A percentile compares a stretch with the other conserved stretches of the same genome.
Evolutionary conservation across 352 stramenopile genomes (phyloP).

Genomic region (Blastocystis sp.): DNA sequence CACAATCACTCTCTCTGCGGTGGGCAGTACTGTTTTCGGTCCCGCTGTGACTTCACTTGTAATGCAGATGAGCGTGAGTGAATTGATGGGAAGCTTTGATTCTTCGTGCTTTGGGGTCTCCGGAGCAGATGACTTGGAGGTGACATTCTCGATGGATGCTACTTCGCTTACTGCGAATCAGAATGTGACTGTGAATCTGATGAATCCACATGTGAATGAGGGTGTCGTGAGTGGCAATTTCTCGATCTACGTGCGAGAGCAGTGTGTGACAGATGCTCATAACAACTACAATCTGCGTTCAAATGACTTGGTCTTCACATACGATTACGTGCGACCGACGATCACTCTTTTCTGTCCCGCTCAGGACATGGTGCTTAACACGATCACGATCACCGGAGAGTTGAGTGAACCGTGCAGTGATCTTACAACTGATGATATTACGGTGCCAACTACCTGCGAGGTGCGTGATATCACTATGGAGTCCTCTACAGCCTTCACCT

Average conservation of each 20-base stretch:
- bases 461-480: background rate
- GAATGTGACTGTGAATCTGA: background rate
- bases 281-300: slow-evolving; percentile 34
- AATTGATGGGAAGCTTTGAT: background rate
- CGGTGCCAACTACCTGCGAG: background rate
- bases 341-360: background rate
- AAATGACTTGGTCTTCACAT: background rate
- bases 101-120: background rate
- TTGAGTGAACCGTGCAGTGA: background rate
- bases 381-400: background rate
- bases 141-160: background rate
- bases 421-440: background rate
- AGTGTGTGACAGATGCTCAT: background rate
- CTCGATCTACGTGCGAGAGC: background rate
- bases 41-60: background rate
- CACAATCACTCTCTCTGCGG: background rate
- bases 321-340: background rate
- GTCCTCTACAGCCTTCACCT: background rate
- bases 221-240: background rate
- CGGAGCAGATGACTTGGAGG: background rate
- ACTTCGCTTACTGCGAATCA: background rate
- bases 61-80: background rate
- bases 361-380: background rate
- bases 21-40: background rate
- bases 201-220: background rate